Base-by-base conservation (phyloP, 495 filamentous ascomycete genomes). In the Gamarada debralockiae region DNA sequence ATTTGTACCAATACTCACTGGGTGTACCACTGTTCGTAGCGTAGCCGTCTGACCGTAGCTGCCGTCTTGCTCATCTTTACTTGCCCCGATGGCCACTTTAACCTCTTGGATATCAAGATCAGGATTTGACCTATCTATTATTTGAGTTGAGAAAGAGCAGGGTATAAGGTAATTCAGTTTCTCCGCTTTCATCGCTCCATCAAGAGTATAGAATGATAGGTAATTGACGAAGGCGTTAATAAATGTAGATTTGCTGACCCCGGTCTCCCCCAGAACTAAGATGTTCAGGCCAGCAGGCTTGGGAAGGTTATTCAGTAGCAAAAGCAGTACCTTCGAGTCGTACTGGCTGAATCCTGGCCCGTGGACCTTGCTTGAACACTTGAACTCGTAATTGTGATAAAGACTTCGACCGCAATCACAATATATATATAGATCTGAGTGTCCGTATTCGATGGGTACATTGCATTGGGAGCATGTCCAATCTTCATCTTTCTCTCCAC, bases 201-300 rank as follows among this genome's bases (percentile, higher is more conserved):
- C 61, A 5, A 73, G 58, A 0, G 59, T 50, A 2, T 61, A 57
- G 33, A 49, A 66, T 0, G 50, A 50, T 1, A 73, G 50, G 42
- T 73, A 73, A 39, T 73, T 73, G 52, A 65, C 62, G 22, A 73
- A 71, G 0, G 67, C 68, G 41, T 74, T 74, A 57, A 73, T 72
- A 45, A 61, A 74, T 0, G 71, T 72, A 0, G 69, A 71, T 48
- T 71, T 72, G 0, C 71, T 67, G 2, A 29, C 27, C 27, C 27
- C 27, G 4, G 27, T 29, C 10, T 72, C 71, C 1, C 73, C 73
- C 3, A 75, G 59, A 15, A 76, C 70, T 15, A 76, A 55, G 21
- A 76, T 66, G 54, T 76, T 76, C 20, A 71, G 21, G 3, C 67
- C 51, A 2, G 68, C 57, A 18, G 54, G 52, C n/a, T 56, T 44